Evolutionary conservation across 148 eudicot genomes (phyloP), one percentile per base, ranked within the genome.

Genomic region (Talinum fruticosum): DNA sequence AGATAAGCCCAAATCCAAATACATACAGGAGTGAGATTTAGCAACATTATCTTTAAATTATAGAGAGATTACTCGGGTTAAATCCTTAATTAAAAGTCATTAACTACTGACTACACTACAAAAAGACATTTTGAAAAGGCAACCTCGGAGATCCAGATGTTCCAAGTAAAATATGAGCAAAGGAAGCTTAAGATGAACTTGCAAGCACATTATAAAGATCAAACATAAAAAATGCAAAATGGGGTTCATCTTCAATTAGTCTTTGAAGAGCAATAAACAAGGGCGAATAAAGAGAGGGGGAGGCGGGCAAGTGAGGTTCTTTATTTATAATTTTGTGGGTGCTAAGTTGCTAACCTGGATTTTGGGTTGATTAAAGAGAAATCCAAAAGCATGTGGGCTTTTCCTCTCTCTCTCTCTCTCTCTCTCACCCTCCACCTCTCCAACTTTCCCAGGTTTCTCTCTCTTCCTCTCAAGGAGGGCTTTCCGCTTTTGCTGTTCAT

Each of bases 261-360:
- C 32, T 47, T n/a, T 3, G 10, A 36, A 12, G 16, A 67, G 41
- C 1, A 14, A 16, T 19, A 10, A 33, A 28, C 15, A 5, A 34
- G 1, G 1, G n/a, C n/a, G n/a, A 41, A 41, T 41, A 41, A 41
- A 4, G 2, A 8, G 5, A 35, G 6, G 2, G 4, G 7, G 35
- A 35, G n/a, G n/a, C n/a, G n/a, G n/a, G n/a, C n/a, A 70, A 26
- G 74, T 44, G 33, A n/a, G 30, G 36, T 13, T 36, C 45, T 69
- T 37, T 23, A 44, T 59, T 23, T 36, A 36, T 8, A 47, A 35
- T 23, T 33, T 33, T 68, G 30, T 26, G 74, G 18, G 51, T 28
- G 69, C 79, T 54, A 69, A 77, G 18, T 36, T 28, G 69, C 79
- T 54, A 69, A 77, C 79, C 79, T 53, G 36, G 74, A 69, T 44